Evolutionary conservation across 2,329 filamentous ascomycete genomes (phyloP), one percentile per base, ranked within the genome.

Genomic region (Tolypocladium inflatum): DNA sequence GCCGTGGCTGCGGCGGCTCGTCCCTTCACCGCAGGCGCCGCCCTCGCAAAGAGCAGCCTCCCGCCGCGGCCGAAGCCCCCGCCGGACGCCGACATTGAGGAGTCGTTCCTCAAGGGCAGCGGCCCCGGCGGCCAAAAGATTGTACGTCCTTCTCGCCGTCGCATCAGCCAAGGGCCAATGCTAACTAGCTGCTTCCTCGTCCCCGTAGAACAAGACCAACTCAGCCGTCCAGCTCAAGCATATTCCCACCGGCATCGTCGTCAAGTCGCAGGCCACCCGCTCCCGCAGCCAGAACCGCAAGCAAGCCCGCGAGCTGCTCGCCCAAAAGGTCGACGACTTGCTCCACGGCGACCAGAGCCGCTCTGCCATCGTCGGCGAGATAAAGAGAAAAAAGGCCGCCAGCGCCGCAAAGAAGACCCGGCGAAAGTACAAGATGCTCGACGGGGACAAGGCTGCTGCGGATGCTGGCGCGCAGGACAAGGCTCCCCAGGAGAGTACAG

Each of bases 51-150:
- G 55, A 89, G 88, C 68, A 81, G 62, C 59, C 71, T 95, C 67
- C 92, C 93, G 1, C 87, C 91, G 7, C 85, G 91, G 4, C 87
- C 88, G 17, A 82, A 79, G 60, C 80, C 85, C 15, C 83, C 94
- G 23, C 80, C 86, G 15, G 91, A 96, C 63, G 76, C 80, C 21
- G 91, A 97, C 56, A 85, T 97, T 64, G 85, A 87, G 58, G 90
- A 97, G 68, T 82, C 81, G 48, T 97, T 95, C 74, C 80, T 99
- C 60, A 96, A 94, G 71, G 94, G 94, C 66, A 89, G 85, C 65
- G 94, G 94, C 1, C 93, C 94, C 0, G 94, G 94, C 30, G 94
- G 94, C 0, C 94, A 99, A 71, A 97, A 97, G 72, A 97, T 97
- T 76, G 88, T 91, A 74, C 57, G 77, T 19, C 3, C 26, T 19